phyloP scores from a whole-genome alignment of 331 rosid genomes.

The Pyrus hybrid region DNA sequence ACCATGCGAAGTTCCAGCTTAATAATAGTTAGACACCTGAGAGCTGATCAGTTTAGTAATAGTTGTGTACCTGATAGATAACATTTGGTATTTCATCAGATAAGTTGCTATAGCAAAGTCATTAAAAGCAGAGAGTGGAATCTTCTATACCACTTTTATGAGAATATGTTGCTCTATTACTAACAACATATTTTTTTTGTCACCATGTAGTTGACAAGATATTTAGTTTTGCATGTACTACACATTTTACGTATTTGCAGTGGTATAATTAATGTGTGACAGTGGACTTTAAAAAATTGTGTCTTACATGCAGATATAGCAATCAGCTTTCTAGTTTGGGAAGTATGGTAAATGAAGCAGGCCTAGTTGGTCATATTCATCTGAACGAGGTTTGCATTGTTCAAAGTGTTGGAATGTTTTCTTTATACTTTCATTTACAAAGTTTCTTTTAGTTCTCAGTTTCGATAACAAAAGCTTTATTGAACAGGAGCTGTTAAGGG shows the following conservation, averaged over 20 bases:
- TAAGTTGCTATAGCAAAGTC: no score
- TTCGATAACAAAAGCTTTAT: slow-evolving; percentile 16
- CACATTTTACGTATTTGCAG: neutral
- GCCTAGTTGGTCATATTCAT: slow-evolving; percentile 85
- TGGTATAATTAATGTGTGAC: neutral
- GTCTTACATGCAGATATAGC: slow-evolving; percentile 46
- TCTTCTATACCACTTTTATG: neutral
- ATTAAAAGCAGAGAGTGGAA: neutral
- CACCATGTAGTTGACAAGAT: neutral
- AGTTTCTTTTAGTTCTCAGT: neutral
- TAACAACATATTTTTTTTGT: neutral
- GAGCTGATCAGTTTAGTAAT: neutral
- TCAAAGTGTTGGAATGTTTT: neutral
- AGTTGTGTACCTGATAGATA: neutral
- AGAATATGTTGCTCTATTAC: neutral
- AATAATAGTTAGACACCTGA: neutral
- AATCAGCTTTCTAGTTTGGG: slow-evolving; percentile 21
- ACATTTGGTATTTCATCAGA: no score
- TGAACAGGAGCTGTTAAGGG: slow-evolving; percentile 49
- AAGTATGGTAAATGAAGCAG: slow-evolving; percentile 43
- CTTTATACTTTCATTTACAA: neutral
- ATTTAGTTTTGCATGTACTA: neutral
- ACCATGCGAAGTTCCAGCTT: neutral
- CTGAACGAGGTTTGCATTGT: slow-evolving; percentile 54
- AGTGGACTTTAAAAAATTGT: neutral